phyloP scores from a whole-genome alignment of 177 flowering plant species.

The Vitis hybrid region DNA sequence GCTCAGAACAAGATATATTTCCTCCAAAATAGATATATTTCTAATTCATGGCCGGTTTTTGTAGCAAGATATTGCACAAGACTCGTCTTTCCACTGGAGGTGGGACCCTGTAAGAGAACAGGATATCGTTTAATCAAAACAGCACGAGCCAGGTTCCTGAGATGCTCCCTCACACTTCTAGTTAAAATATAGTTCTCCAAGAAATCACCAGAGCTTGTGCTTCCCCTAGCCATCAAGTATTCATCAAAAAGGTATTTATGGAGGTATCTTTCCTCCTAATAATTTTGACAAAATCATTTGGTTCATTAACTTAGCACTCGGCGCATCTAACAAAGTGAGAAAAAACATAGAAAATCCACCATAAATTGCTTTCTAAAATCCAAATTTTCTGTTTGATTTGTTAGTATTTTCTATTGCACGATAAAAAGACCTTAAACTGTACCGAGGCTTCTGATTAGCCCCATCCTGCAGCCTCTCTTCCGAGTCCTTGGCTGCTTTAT shows the following conservation, averaged over 20 bases:
- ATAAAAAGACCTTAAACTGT: conserved; percentile 89
- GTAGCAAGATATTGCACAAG: conserved; percentile 91
- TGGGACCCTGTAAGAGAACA: conserved; percentile 96
- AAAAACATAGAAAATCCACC: conserved; percentile 99
- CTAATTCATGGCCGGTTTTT: conserved; percentile 70
- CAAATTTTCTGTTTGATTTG: conserved; percentile 57
- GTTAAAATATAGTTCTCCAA: conserved; percentile 64
- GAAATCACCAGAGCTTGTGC: conserved; percentile 28
- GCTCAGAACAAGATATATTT: too few species aligned
- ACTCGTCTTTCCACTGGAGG: conserved; percentile 99
- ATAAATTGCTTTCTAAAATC: conserved; percentile 62
- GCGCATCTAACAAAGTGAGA: conserved; percentile 62
- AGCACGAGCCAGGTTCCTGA: conserved; percentile 74
- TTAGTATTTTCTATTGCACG: conserved; percentile 78
- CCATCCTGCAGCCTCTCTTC: conserved; percentile 91
- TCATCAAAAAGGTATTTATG: conserved; percentile 36
- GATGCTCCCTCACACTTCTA: conserved; percentile 64
- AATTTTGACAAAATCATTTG: conserved; percentile 42
- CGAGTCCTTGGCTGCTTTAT: conserved; percentile 76
- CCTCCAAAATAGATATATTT: too few species aligned
- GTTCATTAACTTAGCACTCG: conserved; percentile 77
- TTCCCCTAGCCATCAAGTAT: conserved; percentile 29
- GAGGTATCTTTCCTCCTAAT: conserved; percentile 42
- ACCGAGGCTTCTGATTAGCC: conserved; percentile 97
- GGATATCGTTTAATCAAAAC: conserved; percentile 77